Conservation (phyloP, 345 rosid genomes). For the Salix suchowensis region DNA sequence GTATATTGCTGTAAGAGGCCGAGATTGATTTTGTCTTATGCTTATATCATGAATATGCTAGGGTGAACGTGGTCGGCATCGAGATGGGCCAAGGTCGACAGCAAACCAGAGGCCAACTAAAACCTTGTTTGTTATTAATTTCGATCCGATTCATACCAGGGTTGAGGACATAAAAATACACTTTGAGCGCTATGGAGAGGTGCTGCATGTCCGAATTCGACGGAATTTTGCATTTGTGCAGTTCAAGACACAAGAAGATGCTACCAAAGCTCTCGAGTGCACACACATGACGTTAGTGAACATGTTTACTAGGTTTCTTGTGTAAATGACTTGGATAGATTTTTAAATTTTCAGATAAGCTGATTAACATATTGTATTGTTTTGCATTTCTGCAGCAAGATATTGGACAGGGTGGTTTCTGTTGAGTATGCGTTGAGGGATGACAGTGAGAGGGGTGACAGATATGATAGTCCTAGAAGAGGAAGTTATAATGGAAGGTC, state of each 20-base stretch:
- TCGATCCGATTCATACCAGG: conserved; percentile 67
- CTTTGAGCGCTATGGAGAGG: conserved; percentile 75
- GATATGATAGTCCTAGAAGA: conserved; percentile 61
- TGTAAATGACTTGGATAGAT: neutral
- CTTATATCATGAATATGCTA: conserved; percentile 7
- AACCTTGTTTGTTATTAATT: conserved; percentile 81
- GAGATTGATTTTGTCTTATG: neutral
- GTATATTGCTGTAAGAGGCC: neutral
- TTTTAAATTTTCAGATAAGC: neutral
- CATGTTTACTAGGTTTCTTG: neutral
- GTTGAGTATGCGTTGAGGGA: conserved; percentile 85
- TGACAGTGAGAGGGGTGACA: conserved; percentile 65
- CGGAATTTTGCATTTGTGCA: conserved; percentile 82
- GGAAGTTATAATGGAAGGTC: conserved; percentile 52
- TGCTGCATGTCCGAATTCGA: conserved; percentile 62
- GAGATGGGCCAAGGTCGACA: conserved; percentile 50
- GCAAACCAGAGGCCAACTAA: conserved; percentile 74
- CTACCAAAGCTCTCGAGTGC: conserved; percentile 71
- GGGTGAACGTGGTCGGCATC: conserved; percentile 73
- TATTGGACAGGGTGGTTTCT: conserved; percentile 75
- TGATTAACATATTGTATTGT: neutral
- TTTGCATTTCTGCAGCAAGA: conserved; percentile 45
- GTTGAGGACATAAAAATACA: conserved; percentile 70
- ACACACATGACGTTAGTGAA: conserved; percentile 61
- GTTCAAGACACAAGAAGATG: conserved; percentile 76